Percentiles rank a stretch among this genome's conserved stretches.
Evolutionary conservation across 1,284 basidiomycete species (phyloP).

Genomic region (Trametes hirsuta): DNA sequence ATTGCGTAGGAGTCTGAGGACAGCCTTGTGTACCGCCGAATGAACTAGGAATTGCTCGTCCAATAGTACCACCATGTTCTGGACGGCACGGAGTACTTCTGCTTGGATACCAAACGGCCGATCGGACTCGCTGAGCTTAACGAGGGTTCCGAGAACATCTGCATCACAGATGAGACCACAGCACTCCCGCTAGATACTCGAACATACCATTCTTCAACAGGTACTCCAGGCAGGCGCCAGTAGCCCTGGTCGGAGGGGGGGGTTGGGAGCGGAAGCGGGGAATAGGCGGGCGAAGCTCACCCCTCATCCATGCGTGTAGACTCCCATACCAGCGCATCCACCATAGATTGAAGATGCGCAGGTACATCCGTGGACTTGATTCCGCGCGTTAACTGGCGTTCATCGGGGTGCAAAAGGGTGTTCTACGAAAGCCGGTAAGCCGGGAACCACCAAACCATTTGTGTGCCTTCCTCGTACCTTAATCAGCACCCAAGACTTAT

Average conservation of each 20-base stretch:
- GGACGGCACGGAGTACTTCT: slow-evolving; percentile 81
- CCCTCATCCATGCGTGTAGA: slow-evolving; percentile 82
- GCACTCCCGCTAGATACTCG: no score
- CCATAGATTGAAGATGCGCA: slow-evolving; percentile 76
- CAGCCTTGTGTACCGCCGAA: slow-evolving; percentile 87
- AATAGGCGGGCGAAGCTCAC: slow-evolving; percentile 48
- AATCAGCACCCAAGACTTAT: slow-evolving; percentile 71
- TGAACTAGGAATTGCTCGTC: slow-evolving; percentile 93
- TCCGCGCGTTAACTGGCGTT: slow-evolving; percentile 79
- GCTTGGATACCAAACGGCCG: slow-evolving; percentile 85
- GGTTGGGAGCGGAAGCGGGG: slow-evolving; percentile 13
- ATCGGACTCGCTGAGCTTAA: slow-evolving; percentile 82
- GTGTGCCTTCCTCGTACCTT: slow-evolving; percentile 49
- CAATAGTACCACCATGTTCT: slow-evolving; percentile 86
- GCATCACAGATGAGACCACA: neutral
- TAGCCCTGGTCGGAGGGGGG: slow-evolving; percentile 52
- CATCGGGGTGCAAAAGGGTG: slow-evolving; percentile 79
- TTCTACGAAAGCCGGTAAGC: slow-evolving; percentile 45
- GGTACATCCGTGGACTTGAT: slow-evolving; percentile 86
- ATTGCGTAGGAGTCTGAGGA: slow-evolving; percentile 82
- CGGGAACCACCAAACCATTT: neutral
- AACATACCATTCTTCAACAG: slow-evolving; percentile 81
- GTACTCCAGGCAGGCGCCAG: slow-evolving; percentile 89
- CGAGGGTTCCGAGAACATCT: slow-evolving; percentile 87
- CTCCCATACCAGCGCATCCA: slow-evolving; percentile 87